A percentile compares a stretch with the other conserved stretches of the same genome.
phyloP scores from a whole-genome alignment of 345 rosid genomes.

The Corymbia maculata region DNA sequence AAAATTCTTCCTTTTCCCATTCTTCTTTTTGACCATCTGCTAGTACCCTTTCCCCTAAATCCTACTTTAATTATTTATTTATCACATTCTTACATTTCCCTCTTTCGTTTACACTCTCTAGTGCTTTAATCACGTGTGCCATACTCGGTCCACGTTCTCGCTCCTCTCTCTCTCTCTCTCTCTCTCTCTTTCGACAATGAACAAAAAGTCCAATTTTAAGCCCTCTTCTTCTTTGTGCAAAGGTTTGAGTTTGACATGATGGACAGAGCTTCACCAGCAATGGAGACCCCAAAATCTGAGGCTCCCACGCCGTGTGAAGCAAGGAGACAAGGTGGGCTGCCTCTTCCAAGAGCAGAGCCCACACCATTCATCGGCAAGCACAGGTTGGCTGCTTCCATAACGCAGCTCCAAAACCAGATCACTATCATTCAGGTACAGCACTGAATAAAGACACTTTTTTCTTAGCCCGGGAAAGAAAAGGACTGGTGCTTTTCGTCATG shows the following conservation, averaged over 20 bases:
- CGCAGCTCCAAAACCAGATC: slow-evolving; percentile 24
- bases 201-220: neutral
- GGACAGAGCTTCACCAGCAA: neutral
- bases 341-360: neutral
- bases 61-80: neutral
- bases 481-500: neutral
- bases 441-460: neutral
- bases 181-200: neutral
- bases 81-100: neutral
- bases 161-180: neutral
- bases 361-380: slow-evolving; percentile 20
- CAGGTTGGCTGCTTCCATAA: slow-evolving; percentile 23
- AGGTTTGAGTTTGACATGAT: neutral
- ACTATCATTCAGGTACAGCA: slow-evolving; percentile 13
- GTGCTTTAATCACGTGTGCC: neutral
- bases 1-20: neutral
- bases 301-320: neutral
- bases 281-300: neutral
- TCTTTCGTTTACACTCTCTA: neutral
- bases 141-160: neutral
- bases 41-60: neutral
- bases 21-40: neutral
- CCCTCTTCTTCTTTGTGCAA: neutral
- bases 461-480: neutral
- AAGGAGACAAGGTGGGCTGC: neutral